phyloP scores from a whole-genome alignment of 2,329 filamentous ascomycete species.

The Penicillium brasilianum region DNA sequence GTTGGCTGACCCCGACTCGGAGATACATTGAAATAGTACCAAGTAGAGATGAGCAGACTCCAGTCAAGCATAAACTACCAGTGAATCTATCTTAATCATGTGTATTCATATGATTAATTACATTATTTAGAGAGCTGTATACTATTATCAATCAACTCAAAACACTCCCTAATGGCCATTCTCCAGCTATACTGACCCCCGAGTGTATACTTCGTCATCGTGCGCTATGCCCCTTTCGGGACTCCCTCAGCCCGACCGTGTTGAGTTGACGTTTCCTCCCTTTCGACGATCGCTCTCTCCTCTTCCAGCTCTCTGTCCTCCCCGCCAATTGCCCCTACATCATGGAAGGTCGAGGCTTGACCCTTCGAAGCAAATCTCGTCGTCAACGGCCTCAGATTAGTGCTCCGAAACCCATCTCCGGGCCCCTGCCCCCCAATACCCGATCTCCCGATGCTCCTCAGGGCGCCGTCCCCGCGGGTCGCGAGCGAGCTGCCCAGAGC shows the following conservation, averaged over 20 bases:
- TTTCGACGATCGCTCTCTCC: conserved; percentile 12
- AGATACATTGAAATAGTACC: background rate
- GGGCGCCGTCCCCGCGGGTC: conserved; percentile 36
- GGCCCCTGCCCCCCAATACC: conserved; percentile 44
- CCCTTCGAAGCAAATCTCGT: conserved; percentile 65
- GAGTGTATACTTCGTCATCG: conserved; percentile 5
- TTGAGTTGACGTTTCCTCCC: conserved; percentile 1
- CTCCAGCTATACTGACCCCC: background rate
- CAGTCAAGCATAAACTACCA: background rate
- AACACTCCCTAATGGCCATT: background rate
- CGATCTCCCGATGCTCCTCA: conserved; percentile 43
- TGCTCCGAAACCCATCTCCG: conserved; percentile 62
- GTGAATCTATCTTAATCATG: background rate
- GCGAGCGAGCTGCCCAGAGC: conserved; percentile 51
- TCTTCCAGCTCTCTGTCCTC: conserved; percentile 5
- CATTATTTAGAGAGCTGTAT: background rate
- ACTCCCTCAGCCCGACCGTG: conserved; percentile 10
- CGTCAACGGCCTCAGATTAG: conserved; percentile 62
- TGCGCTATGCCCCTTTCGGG: conserved; percentile 12
- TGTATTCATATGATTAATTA: background rate
- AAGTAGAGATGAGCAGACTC: background rate
- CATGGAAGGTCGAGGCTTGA: conserved; percentile 63
- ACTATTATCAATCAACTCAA: background rate
- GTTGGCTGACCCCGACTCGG: background rate
- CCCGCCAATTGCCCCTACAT: conserved; percentile 23